These are phyloP conservation scores for Scedosporium boydii DNA, from an alignment of 2,329 filamentous ascomycete species.

Conservation along the genomic window DNA sequence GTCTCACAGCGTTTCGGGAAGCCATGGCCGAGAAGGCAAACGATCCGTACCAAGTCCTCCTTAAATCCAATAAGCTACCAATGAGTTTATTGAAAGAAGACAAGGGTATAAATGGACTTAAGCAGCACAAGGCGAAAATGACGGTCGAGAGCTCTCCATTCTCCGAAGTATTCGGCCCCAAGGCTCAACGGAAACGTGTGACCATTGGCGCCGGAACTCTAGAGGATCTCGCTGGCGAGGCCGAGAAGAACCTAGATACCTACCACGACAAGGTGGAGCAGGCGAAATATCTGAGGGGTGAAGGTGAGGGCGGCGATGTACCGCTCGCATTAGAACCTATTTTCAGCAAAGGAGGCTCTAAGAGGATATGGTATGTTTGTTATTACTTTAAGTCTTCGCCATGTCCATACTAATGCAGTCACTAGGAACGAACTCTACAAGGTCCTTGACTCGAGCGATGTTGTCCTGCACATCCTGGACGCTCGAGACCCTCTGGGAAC, in stretches of 20 bases:
- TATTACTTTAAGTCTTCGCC: background rate
- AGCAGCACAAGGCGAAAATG: constrained; percentile 92
- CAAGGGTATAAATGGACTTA: constrained; percentile 64
- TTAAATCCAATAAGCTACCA: constrained; percentile 94
- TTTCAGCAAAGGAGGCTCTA: constrained; percentile 90
- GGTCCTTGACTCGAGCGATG: constrained; percentile 73
- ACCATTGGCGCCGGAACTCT: constrained; percentile 80
- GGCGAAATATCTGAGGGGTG: constrained; percentile 65
- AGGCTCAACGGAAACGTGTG: constrained; percentile 84
- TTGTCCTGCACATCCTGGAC: constrained; percentile 90
- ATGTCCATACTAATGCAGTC: background rate
- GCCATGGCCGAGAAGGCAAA: constrained; percentile 84
- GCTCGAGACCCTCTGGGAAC: constrained; percentile 85
- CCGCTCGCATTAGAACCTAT: constrained; percentile 71
- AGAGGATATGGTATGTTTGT: constrained; percentile 63
- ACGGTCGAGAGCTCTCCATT: constrained; percentile 82
- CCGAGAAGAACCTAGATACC: constrained; percentile 68
- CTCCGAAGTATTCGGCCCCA: constrained; percentile 82
- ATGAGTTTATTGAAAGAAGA: constrained; percentile 87
- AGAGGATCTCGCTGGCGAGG: constrained; percentile 70
- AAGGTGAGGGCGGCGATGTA: constrained; percentile 36
- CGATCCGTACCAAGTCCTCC: constrained; percentile 87
- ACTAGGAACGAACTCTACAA: constrained; percentile 75
- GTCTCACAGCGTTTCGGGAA: constrained; percentile 75
- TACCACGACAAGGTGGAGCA: constrained; percentile 78